phyloP scores from a whole-genome alignment of 2,329 filamentous ascomycete genomes.

The Phialophora tarda region DNA sequence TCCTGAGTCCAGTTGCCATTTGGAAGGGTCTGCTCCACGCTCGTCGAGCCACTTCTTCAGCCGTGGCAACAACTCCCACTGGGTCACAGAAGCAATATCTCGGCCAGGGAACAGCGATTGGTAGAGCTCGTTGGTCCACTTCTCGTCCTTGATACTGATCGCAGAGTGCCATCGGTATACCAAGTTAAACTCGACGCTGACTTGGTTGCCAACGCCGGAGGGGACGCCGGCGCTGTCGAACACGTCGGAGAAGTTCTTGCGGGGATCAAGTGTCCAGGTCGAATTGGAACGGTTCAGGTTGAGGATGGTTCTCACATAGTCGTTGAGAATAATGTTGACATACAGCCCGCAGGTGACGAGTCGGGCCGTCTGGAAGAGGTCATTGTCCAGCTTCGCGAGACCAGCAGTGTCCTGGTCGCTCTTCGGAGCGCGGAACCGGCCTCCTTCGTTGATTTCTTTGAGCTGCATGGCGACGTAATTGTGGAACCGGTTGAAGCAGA shows the following conservation, averaged over 20 bases:
- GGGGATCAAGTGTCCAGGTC: slow-evolving; percentile 42
- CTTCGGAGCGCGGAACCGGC: slow-evolving; percentile 51
- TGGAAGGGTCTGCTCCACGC: slow-evolving; percentile 68
- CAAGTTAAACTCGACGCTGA: slow-evolving; percentile 87
- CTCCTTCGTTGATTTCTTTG: slow-evolving; percentile 67
- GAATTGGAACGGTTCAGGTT: slow-evolving; percentile 40
- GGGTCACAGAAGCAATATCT: slow-evolving; percentile 60
- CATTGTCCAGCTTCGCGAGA: slow-evolving; percentile 56
- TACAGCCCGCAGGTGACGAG: slow-evolving; percentile 46
- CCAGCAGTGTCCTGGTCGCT: slow-evolving; percentile 44
- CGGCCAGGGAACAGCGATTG: slow-evolving; percentile 61
- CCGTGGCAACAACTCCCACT: slow-evolving; percentile 66
- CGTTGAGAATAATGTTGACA: slow-evolving; percentile 41
- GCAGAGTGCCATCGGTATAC: slow-evolving; percentile 88
- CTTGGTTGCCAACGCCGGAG: slow-evolving; percentile 77
- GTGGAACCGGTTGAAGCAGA: slow-evolving; percentile 70
- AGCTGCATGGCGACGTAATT: slow-evolving; percentile 68
- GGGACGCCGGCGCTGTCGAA: slow-evolving; percentile 60
- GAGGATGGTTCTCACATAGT: slow-evolving; percentile 42
- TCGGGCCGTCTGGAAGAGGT: slow-evolving; percentile 63
- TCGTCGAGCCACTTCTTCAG: slow-evolving; percentile 67
- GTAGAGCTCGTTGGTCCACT: slow-evolving; percentile 77
- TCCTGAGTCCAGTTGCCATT: slow-evolving; percentile 72
- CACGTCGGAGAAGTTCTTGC: slow-evolving; percentile 35
- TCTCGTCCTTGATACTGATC: slow-evolving; percentile 75